Evolutionary conservation across 2,329 filamentous ascomycete genomes (phyloP), one percentile per base, ranked within the genome.

Genomic region (Ophiobolus disseminans): DNA sequence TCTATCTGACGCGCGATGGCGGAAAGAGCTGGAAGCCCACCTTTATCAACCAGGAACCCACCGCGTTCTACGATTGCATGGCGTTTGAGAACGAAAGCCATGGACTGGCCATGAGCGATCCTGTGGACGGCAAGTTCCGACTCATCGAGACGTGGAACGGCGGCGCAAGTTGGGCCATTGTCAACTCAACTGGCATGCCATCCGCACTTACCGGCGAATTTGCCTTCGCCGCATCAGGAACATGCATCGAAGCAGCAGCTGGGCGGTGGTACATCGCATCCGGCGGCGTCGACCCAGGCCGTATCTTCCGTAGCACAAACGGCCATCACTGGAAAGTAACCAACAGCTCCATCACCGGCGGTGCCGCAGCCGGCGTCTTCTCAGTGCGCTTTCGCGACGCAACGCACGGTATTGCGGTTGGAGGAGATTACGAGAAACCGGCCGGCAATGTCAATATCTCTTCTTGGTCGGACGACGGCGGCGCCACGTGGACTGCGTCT

Each of bases 41-140:
- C 0, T 69, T 69, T 28, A 39, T 62, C 16, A 69, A 67, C 32
- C 30, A 53, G 3, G 63, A 67, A 25, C 39, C 48, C 14, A 43
- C 52, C 10, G 65, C 65, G 3, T 67, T 66, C 26, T 69, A 66
- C 32, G 62, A 69, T 22, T 65, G 65, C 23, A 60, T 69, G 55
- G 58, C 63, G 2, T 69, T 69, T 35, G 64, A 65, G 26, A 55
- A 57, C 23, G 30, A 25, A 21, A 54, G 40, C 32, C 57, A 62
- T 30, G 65, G 65, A 2, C 40, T 69, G 2, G 64, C 64, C 5
- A 51, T 66, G 54, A 67, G 64, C 16, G 65, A 67, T 53, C 65
- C 65, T 11, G 65, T 69, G 4, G 34, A 61, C 36, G 63, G 65
- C 2, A 61, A 55, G 36, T 65, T 69, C 25, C 53, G 64, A n/a